A percentile compares a stretch with the other conserved stretches of the same genome.
Evolutionary conservation across 805 yeast genomes (phyloP).

Genomic region (Yamadazyma takamatsuzukensis): DNA sequence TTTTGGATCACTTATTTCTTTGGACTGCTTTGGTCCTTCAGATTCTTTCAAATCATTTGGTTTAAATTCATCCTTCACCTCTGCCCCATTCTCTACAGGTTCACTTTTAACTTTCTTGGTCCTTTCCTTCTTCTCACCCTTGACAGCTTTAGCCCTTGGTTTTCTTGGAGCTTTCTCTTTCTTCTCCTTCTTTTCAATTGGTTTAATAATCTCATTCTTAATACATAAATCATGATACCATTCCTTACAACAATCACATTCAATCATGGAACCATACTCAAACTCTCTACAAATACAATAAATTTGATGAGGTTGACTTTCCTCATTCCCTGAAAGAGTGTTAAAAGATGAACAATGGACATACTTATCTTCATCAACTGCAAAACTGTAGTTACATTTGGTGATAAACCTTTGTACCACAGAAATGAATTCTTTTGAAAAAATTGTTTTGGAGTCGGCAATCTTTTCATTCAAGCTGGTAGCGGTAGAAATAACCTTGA

Average conservation of each 20-base stretch:
- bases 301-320: constrained; percentile 11
- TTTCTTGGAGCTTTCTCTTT: background rate
- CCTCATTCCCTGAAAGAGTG: constrained; percentile 8
- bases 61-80: background rate
- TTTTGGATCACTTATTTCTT: no score
- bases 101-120: background rate
- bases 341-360: constrained; percentile 22
- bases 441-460: background rate
- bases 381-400: constrained; percentile 23
- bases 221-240: constrained; percentile 70
- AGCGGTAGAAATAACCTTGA: constrained; percentile 2
- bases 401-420: constrained; percentile 7
- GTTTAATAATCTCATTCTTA: background rate
- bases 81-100: background rate
- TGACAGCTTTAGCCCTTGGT: background rate
- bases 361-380: constrained; percentile 24
- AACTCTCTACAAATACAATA: constrained; percentile 63
- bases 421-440: constrained; percentile 5
- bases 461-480: background rate
- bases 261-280: constrained; percentile 63
- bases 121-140: constrained; percentile 1
- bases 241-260: constrained; percentile 65
- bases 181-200: constrained; percentile 1
- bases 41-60: background rate
- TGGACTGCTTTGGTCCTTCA: no score